Percentiles rank a stretch among this genome's conserved stretches.
Evolutionary conservation across 208 protist genomes (phyloP).

Genomic region (Trypanosoma melophagium): DNA sequence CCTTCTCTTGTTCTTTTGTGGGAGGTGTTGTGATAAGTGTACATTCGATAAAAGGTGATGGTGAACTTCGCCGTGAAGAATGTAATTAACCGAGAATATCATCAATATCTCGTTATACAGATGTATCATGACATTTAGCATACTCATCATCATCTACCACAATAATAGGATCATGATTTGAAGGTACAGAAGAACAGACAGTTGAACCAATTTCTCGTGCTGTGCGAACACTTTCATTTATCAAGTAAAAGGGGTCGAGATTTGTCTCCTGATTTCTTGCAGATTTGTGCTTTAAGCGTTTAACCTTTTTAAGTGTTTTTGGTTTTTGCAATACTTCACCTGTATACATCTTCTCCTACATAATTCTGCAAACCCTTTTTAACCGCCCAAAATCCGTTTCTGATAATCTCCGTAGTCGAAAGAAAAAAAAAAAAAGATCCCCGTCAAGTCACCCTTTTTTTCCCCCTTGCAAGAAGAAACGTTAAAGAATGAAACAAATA

Average conservation of each 20-base stretch:
- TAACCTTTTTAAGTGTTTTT: constrained; percentile 4
- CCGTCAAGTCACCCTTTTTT: too few species aligned
- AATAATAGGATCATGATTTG: neutral
- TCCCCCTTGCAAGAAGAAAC: too few species aligned
- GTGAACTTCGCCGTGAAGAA: too few species aligned
- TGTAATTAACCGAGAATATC: neutral
- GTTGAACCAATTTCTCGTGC: neutral
- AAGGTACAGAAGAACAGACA: neutral
- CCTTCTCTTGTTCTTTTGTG: neutral
- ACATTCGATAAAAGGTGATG: neutral
- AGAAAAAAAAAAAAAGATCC: too few species aligned
- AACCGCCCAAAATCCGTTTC: too few species aligned
- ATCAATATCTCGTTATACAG: neutral
- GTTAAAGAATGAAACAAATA: too few species aligned
- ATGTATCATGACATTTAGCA: neutral
- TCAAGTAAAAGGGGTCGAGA: neutral
- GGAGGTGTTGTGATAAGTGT: neutral
- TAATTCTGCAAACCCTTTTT: too few species aligned
- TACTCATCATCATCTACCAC: neutral
- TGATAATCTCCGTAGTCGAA: too few species aligned
- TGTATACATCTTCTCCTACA: constrained; percentile 3
- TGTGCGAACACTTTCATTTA: neutral
- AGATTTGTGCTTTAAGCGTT: constrained; percentile 21
- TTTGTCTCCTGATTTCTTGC: constrained; percentile 2
- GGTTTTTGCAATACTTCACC: constrained; percentile 5